Conservation (phyloP, 1,139 yeast genomes). For the Scheffersomyces illinoinensis region DNA sequence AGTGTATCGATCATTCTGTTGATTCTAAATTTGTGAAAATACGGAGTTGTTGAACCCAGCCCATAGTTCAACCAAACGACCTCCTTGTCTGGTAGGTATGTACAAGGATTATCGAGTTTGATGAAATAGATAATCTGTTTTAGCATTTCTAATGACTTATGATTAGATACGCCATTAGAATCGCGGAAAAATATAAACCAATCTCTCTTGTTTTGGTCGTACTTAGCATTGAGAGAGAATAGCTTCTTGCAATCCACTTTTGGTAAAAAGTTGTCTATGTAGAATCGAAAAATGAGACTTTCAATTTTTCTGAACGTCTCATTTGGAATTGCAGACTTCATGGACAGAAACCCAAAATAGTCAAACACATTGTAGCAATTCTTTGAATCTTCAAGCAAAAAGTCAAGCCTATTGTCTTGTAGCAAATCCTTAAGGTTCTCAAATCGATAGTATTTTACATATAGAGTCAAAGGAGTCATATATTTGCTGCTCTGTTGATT, state of each 20-base stretch:
- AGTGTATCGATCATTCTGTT: conserved; percentile 51
- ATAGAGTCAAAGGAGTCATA: conserved; percentile 70
- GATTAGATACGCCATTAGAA: conserved; percentile 18
- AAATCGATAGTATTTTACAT: conserved; percentile 66
- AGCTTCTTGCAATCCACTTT: conserved; percentile 9
- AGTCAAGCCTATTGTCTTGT: conserved; percentile 44
- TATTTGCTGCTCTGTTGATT: conserved; percentile 62
- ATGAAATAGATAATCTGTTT: conserved; percentile 32
- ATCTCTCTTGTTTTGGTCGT: conserved; percentile 30
- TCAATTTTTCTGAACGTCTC: conserved; percentile 48
- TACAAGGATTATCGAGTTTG: conserved; percentile 34
- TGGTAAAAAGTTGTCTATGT: conserved; percentile 29
- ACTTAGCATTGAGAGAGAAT: conserved; percentile 38
- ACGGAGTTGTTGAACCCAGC: conserved; percentile 28
- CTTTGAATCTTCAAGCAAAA: conserved; percentile 43
- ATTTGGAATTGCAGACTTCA: conserved; percentile 31
- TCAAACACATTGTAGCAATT: conserved; percentile 48
- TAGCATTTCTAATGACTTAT: conserved; percentile 42
- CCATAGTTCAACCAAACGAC: conserved; percentile 40
- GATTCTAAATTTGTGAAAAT: conserved; percentile 36
- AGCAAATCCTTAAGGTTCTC: conserved; percentile 56
- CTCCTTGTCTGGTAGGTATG: conserved; percentile 39
- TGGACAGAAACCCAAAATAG: conserved; percentile 36
- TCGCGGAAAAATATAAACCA: conserved; percentile 33
- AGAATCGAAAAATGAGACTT: conserved; percentile 40